Evolutionary conservation across 2,329 filamentous ascomycete species (phyloP).

Genomic region (Huntiella decipiens): DNA sequence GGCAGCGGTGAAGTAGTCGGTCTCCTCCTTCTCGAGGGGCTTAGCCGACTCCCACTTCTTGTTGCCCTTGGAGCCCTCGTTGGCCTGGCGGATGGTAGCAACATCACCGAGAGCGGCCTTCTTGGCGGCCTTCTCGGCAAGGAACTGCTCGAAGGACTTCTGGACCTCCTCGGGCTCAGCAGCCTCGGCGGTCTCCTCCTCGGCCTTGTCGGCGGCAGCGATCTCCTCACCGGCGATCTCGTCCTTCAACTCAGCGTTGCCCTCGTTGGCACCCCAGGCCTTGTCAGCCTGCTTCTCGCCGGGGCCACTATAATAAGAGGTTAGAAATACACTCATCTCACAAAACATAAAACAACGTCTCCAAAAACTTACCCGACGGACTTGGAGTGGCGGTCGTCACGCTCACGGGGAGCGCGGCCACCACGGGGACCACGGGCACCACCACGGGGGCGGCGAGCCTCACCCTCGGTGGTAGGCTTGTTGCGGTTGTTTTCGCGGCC

Average conservation of each 20-base stretch:
- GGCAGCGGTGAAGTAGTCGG: slow-evolving; percentile 58
- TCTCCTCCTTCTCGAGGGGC: slow-evolving; percentile 43
- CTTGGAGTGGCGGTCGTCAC: slow-evolving; percentile 38
- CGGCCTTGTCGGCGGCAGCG: slow-evolving; percentile 67
- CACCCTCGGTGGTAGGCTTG: slow-evolving; percentile 53
- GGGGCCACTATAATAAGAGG: slow-evolving; percentile 30
- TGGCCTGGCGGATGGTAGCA: slow-evolving; percentile 66
- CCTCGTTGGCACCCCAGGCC: slow-evolving; percentile 73
- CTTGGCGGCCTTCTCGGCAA: slow-evolving; percentile 54
- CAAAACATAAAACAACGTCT: background rate
- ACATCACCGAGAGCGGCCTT: slow-evolving; percentile 47
- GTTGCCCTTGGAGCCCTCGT: slow-evolving; percentile 73
- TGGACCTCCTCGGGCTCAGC: slow-evolving; percentile 65
- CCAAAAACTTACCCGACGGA: slow-evolving; percentile 24
- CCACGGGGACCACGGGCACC: slow-evolving; percentile 42
- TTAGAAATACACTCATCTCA: slow-evolving; percentile 14
- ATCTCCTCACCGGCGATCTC: slow-evolving; percentile 84
- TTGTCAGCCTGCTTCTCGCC: slow-evolving; percentile 72
- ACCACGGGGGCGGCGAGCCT: slow-evolving; percentile 37
- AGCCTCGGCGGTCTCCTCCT: slow-evolving; percentile 27
- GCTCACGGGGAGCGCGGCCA: slow-evolving; percentile 30
- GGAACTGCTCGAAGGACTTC: slow-evolving; percentile 79
- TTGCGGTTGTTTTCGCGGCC: slow-evolving; percentile 67
- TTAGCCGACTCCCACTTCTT: slow-evolving; percentile 90
- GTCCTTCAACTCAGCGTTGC: slow-evolving; percentile 69